Evolutionary conservation across 768 basidiomycete genomes (phyloP).

Genomic region (Trametes cubensis): DNA sequence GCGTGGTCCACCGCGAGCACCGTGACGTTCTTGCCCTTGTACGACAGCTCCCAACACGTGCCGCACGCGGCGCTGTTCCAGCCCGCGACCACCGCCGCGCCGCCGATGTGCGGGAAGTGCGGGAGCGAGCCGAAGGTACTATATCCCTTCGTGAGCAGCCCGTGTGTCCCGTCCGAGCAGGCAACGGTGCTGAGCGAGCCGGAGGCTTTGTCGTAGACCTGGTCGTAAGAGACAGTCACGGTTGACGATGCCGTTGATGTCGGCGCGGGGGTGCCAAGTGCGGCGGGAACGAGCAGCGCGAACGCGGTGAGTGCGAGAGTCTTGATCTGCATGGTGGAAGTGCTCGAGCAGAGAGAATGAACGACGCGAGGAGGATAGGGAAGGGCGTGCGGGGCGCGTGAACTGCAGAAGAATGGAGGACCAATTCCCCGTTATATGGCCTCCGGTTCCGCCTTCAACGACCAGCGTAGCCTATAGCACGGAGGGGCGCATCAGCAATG

Average conservation of each 20-base stretch:
- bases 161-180: constrained; percentile 50
- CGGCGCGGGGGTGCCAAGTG: constrained; percentile 14
- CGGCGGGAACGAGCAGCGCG: constrained; percentile 20
- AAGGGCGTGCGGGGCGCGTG: background rate
- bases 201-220: constrained; percentile 48
- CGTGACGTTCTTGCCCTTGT: constrained; percentile 47
- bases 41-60: constrained; percentile 62
- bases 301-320: constrained; percentile 18
- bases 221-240: constrained; percentile 46
- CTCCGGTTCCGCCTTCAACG: too few species aligned
- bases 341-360: background rate
- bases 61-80: constrained; percentile 59
- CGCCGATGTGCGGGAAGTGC: constrained; percentile 62
- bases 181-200: constrained; percentile 46
- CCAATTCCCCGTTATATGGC: too few species aligned
- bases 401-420: background rate
- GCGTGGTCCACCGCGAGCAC: constrained; percentile 57
- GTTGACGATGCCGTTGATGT: constrained; percentile 14
- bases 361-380: constrained; percentile 16
- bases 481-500: too few species aligned
- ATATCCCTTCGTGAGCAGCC: constrained; percentile 42
- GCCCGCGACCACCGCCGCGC: constrained; percentile 50
- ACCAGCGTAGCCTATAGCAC: too few species aligned
- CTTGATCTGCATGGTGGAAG: constrained; percentile 24
- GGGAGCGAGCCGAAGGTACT: constrained; percentile 56